Conservation (phyloP, 2,329 filamentous ascomycete genomes). For the Apiospora phragmitis region DNA sequence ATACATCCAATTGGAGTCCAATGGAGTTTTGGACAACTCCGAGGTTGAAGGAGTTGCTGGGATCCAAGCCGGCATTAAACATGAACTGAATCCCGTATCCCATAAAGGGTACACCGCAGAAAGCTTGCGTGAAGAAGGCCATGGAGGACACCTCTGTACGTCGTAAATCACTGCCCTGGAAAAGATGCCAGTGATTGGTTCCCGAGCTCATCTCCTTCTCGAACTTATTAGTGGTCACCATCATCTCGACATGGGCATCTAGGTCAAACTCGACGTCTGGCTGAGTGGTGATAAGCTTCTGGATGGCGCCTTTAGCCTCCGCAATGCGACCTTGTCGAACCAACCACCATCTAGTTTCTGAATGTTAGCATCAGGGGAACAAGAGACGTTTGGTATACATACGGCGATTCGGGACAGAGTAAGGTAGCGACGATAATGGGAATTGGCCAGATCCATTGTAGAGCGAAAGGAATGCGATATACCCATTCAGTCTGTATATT, state of each 20-base stretch:
- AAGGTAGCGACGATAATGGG: slow-evolving; percentile 12
- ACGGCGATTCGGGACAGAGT: slow-evolving; percentile 14
- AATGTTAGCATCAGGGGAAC: neutral
- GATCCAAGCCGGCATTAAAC: neutral
- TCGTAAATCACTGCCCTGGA: slow-evolving; percentile 13
- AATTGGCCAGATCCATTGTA: slow-evolving; percentile 17
- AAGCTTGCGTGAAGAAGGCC: slow-evolving; percentile 15
- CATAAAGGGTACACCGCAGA: slow-evolving; percentile 15
- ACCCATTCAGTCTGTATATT: slow-evolving; percentile 14
- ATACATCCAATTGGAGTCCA: slow-evolving; percentile 14
- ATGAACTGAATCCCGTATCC: slow-evolving; percentile 15
- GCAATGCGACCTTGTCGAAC: slow-evolving; percentile 13
- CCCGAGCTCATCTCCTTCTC: slow-evolving; percentile 14
- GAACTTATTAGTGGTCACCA: slow-evolving; percentile 14
- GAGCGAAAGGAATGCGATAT: slow-evolving; percentile 15
- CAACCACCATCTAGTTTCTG: slow-evolving; percentile 10
- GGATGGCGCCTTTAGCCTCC: slow-evolving; percentile 13
- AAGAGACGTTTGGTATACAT: neutral
- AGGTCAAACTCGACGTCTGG: slow-evolving; percentile 12
- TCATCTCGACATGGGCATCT: slow-evolving; percentile 16
- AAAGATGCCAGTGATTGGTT: slow-evolving; percentile 15
- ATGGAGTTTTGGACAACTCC: slow-evolving; percentile 13
- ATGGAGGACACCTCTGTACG: slow-evolving; percentile 15
- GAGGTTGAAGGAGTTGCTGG: neutral
- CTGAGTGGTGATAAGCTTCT: slow-evolving; percentile 3